Percentiles rank a stretch among this genome's conserved stretches.
phyloP scores from a whole-genome alignment of 306 rosid species.

The Prunus davidiana region DNA sequence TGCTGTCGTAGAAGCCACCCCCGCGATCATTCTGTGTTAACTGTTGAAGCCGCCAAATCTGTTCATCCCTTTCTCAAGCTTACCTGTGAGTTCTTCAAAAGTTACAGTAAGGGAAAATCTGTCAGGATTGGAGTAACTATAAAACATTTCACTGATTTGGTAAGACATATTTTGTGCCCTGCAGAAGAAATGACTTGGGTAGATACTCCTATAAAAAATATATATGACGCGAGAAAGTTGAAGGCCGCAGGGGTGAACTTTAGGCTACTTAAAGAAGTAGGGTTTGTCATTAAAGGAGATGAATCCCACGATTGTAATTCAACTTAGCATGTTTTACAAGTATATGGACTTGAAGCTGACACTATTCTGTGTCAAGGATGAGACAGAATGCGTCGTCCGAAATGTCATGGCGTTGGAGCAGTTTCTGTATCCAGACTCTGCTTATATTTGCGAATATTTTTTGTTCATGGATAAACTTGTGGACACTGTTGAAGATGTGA shows the following conservation, averaged over 20 bases:
- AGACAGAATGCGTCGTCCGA: slow-evolving; percentile 14
- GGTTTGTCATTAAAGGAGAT: not conserved
- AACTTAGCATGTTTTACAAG: not conserved
- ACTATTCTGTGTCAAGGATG: not conserved
- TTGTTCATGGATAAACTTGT: slow-evolving; percentile 40
- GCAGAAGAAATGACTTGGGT: not conserved
- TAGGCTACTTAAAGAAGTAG: not conserved
- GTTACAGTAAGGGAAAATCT: not conserved
- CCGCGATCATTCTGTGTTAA: no score
- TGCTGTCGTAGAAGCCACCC: no score
- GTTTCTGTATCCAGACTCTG: slow-evolving; percentile 37
- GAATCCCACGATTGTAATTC: not conserved
- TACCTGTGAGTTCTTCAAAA: not conserved
- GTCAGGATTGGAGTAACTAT: not conserved
- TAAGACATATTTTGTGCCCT: slow-evolving; percentile 39
- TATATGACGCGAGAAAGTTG: not conserved
- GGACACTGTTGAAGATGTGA: slow-evolving; percentile 42
- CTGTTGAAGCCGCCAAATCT: no score
- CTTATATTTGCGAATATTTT: slow-evolving; percentile 48
- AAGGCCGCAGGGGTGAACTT: not conserved
- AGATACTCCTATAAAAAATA: not conserved
- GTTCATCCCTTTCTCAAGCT: no score
- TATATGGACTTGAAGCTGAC: slow-evolving; percentile 1
- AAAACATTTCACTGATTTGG: slow-evolving; percentile 45
- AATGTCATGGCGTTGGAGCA: slow-evolving; percentile 59